Conservation (phyloP, 2,329 filamentous ascomycete genomes). For the Ceratocystis smalleyi region DNA sequence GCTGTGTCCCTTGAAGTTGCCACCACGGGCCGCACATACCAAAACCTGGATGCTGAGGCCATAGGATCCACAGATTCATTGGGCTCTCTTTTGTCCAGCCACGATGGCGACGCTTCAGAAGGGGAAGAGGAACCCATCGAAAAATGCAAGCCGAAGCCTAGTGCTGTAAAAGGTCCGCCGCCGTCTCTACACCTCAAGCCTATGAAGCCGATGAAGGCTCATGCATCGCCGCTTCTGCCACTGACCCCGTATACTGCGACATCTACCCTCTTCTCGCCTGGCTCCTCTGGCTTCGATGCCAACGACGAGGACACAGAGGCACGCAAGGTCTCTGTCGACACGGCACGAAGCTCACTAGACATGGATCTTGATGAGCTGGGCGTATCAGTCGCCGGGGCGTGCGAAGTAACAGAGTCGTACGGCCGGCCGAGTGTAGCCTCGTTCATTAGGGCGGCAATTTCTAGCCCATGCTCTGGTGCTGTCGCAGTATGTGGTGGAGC, state of each 20-base stretch:
- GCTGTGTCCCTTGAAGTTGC: constrained; percentile 8
- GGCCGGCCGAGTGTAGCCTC: constrained; percentile 20
- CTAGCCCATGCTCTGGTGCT: constrained; percentile 36
- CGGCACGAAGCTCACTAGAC: constrained; percentile 12
- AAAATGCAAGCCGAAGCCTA: constrained; percentile 4
- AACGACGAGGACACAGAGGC: constrained; percentile 8
- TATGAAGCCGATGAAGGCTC: constrained; percentile 7
- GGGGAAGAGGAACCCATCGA: constrained; percentile 4
- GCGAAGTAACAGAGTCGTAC: constrained; percentile 10
- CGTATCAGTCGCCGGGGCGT: background rate
- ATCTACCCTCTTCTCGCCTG: constrained; percentile 14
- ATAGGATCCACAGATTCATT: constrained; percentile 11
- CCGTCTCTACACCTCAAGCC: constrained; percentile 14
- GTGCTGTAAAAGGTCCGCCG: background rate
- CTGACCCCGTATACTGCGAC: constrained; percentile 14
- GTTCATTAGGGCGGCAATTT: constrained; percentile 31
- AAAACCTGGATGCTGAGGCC: constrained; percentile 4
- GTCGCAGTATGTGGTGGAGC: constrained; percentile 43
- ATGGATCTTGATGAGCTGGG: constrained; percentile 11
- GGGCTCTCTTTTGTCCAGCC: constrained; percentile 9
- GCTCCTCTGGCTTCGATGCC: constrained; percentile 9
- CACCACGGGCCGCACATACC: constrained; percentile 12
- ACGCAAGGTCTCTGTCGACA: constrained; percentile 7
- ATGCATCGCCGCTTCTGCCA: background rate
- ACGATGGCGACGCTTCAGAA: constrained; percentile 4